These are phyloP conservation scores for Mallotus japonicus DNA, from an alignment of 441 rosid species.

Conservation along the genomic window DNA sequence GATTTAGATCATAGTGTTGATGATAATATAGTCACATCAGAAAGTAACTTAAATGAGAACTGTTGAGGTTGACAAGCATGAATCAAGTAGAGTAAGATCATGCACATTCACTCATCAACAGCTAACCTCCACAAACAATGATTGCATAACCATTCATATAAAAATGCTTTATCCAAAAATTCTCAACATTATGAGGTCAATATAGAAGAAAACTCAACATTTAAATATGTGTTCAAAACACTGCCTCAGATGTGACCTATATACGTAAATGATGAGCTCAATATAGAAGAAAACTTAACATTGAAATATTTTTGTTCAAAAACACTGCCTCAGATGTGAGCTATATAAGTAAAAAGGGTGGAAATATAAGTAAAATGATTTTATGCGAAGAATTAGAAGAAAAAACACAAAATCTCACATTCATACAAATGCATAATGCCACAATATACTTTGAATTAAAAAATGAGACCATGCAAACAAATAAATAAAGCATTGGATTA, in stretches of 20 bases:
- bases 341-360: background rate
- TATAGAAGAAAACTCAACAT: background rate
- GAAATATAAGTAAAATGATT: background rate
- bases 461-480: background rate
- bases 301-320: background rate
- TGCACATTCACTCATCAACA: constrained; percentile 4
- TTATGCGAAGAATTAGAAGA: background rate
- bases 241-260: too few species aligned
- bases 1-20: background rate
- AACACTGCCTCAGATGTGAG: background rate
- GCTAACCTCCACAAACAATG: background rate
- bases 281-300: background rate
- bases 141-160: constrained; percentile 2
- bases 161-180: constrained; percentile 4
- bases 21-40: constrained; percentile 1
- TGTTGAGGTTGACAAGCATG: background rate
- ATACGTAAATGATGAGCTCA: background rate
- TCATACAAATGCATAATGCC: background rate
- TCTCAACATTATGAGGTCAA: background rate
- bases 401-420: background rate
- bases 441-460: constrained; percentile 1
- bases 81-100: constrained; percentile 1
- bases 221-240: background rate
- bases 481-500: constrained; percentile 1
- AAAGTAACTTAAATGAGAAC: background rate